Base-by-base conservation (phyloP, 1,139 yeast genomes). In the Pichia terricola region DNA sequence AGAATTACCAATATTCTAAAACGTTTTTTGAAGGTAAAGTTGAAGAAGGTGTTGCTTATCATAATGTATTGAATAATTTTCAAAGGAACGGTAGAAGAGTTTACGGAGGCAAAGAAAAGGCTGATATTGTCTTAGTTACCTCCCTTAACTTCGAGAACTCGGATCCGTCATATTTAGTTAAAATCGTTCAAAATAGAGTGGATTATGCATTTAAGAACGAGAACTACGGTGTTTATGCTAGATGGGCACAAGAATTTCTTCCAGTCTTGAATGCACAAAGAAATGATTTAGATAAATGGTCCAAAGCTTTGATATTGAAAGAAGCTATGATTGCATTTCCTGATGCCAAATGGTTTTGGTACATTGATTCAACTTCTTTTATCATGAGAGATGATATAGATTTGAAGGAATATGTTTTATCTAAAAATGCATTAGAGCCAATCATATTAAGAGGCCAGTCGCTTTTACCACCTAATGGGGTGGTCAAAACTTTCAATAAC, bases 291-390 rank as follows among this genome's bases (percentile, higher is more conserved):
- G 63, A 66, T 36, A 73, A 72, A 47, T 82, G 94, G 91, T 71
- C 76, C 26, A 73, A 79, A 52, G 54, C 80, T 35, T 70, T 72
- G 47, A 62, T 77, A 37, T 59, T 83, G 59, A 72, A 94, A 51
- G 89, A 89, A 11, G 96, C 96, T 7, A 77, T 86, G 80, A 77
- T 77, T 61, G 89, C 94, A 0, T 85, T 86, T 66, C 96, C 96
- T 1, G 67, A 79, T 38, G 81, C 95, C 6, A 77, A 83, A 57
- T 82, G 86, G 72, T 81, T 86, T 55, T 83, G 95, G 88, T 88
- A 79, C 57, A 59, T 88, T 40, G 95, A 84, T 59, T 81, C 86
- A 57, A 80, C 80, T 54, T 75, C 86, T 0, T 61, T 84, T 44
- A 76, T 88, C 45, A 79, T 81, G 84, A 74, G 84, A 46, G 65